Base-by-base conservation (phyloP, 768 basidiomycete genomes). In the Pholiota molesta region DNA sequence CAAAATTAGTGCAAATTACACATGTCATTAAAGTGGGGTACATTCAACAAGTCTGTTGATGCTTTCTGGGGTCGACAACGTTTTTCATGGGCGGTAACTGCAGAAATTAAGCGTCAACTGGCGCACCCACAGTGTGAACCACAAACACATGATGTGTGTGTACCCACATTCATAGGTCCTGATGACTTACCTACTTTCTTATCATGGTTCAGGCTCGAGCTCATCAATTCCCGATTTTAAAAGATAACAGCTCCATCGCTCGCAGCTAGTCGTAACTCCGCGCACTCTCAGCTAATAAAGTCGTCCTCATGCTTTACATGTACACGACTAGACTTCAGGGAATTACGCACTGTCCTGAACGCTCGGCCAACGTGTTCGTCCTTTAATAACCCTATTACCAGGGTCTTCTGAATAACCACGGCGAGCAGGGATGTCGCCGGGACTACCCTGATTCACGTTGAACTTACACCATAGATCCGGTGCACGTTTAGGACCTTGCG, bases 301-400 rank as follows among this genome's bases (percentile, higher is more conserved):
- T 26, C 19, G 4, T 14, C 47, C 47, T 26, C 47, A 26, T 26
- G 47, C 23, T 8, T 21, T 8, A 5, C 19, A 49, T 26, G 19
- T 49, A 49, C 26, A 26, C 47, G 47, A 21, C 23, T 49, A 49
- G 47, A 26, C 21, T 26, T 26, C 13, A 6, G 4, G 47, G 47
- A 11, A 49, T 19, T n/a, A 49, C 9, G 6, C 47, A 26, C 23
- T 45, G 47, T 49, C 42, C 17, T 44, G 17, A 44, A 13, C 47
- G 23, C 47, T 23, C 47, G 47, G 47, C 11, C 47, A 49, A 49
- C 47, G 47, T 49, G 47, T 49, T 49, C 47, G 47, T 26, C 47
- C 47, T 49, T 49, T 49, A 21, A 23, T 49, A 23, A 49, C 21
- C n/a, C 47, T 6, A 23, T 10, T 49, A 49, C 23, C 19, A 49